Percentiles rank a stretch among this genome's conserved stretches.
Evolutionary conservation across 2,329 filamentous ascomycete species (phyloP).

Genomic region (Fusarium sp.): DNA sequence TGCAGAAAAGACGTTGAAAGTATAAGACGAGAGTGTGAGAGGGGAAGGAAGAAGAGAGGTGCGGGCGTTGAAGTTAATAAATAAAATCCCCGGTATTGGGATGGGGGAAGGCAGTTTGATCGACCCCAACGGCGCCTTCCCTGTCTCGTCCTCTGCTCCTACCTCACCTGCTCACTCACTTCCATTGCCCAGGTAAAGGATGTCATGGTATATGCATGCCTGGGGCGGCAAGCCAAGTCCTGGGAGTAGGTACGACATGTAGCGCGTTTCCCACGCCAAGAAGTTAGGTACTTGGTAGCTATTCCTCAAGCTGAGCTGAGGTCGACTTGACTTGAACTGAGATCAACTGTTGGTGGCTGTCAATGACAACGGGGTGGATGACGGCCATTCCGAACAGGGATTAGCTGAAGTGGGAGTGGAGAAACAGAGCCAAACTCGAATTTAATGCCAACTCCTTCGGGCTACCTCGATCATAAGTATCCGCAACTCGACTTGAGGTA

Average conservation of each 20-base stretch:
- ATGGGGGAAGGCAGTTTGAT: constrained; percentile 13
- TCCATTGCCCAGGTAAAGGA: too few relatives aligned
- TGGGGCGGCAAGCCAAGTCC: not conserved
- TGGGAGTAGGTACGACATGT: constrained; percentile 19
- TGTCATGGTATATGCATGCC: not conserved
- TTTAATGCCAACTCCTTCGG: constrained; percentile 33
- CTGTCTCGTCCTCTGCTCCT: constrained; percentile 2
- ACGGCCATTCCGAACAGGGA: constrained; percentile 40
- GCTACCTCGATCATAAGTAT: constrained; percentile 38
- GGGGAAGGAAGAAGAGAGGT: constrained; percentile 11
- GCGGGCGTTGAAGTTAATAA: constrained; percentile 38
- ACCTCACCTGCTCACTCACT: too few relatives aligned
- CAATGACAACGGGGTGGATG: constrained; percentile 23
- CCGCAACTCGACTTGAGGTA: constrained; percentile 22
- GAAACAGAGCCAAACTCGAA: constrained; percentile 19
- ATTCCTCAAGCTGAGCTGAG: not conserved
- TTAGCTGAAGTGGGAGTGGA: constrained; percentile 39
- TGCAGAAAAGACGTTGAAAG: constrained; percentile 18
- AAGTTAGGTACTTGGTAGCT: too few relatives aligned
- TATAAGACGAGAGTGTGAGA: constrained; percentile 1
- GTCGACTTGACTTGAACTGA: too few relatives aligned
- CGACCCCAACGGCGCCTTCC: constrained; percentile 23
- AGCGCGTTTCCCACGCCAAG: constrained; percentile 9
- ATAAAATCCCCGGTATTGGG: constrained; percentile 33
- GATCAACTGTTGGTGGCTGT: not conserved